Evolutionary conservation across 2,329 filamentous ascomycete species (phyloP).

Genomic region (Verticillium klebahnii): DNA sequence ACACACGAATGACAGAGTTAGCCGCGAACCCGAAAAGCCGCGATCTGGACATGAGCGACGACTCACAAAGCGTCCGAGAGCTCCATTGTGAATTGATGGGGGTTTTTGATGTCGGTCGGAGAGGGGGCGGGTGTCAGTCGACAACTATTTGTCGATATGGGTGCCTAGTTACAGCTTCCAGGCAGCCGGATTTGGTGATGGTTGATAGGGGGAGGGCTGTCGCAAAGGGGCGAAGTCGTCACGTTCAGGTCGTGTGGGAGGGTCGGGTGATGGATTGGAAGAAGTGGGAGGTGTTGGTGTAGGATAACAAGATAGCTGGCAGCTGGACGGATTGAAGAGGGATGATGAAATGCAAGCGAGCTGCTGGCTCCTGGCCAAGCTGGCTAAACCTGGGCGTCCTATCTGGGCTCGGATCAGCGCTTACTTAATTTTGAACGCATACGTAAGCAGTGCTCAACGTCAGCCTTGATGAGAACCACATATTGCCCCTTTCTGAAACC

Average conservation of each 20-base stretch:
- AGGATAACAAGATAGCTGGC: background rate
- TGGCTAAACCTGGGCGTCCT: background rate
- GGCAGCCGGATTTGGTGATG: background rate
- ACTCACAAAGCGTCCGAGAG: constrained; percentile 89
- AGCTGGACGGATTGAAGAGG: background rate
- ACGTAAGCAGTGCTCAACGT: background rate
- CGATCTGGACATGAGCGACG: background rate
- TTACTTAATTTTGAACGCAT: background rate
- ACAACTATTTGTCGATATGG: background rate
- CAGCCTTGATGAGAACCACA: background rate
- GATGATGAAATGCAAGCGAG: background rate
- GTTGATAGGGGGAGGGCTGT: background rate
- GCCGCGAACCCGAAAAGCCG: background rate
- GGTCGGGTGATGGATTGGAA: background rate
- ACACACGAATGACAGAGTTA: constrained; percentile 9
- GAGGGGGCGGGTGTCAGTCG: background rate
- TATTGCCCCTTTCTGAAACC: background rate
- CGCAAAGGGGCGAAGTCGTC: background rate
- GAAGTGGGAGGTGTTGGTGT: background rate
- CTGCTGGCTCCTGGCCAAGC: background rate
- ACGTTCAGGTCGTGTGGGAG: background rate
- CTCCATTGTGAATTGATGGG: constrained; percentile 60
- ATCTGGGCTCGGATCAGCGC: background rate
- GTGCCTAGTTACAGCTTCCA: background rate
- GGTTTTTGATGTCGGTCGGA: background rate